phyloP scores from a whole-genome alignment of 805 yeast species.

The Monosporozyma unispora region DNA sequence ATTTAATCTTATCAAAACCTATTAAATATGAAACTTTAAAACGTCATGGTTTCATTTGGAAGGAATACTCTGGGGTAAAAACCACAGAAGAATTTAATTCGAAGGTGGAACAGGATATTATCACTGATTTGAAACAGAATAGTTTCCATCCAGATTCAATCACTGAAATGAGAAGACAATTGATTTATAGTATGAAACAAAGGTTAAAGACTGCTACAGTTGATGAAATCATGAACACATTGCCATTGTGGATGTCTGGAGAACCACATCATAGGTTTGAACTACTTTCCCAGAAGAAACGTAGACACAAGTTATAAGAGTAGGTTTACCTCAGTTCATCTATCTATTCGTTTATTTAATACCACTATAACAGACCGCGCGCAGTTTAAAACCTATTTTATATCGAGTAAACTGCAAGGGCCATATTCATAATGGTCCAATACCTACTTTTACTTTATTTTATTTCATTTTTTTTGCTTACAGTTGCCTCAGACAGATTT shows the following conservation, averaged over 20 bases:
- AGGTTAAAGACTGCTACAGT: constrained; percentile 12
- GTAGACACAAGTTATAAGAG: constrained; percentile 10
- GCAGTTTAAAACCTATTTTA: too few relatives aligned
- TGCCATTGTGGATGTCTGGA: constrained; percentile 22
- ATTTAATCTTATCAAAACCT: constrained; percentile 46
- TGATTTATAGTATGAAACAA: constrained; percentile 1
- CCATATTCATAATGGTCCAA: too few relatives aligned
- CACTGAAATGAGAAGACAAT: constrained; percentile 34
- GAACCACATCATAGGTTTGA: constrained; percentile 19
- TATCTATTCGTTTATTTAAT: too few relatives aligned
- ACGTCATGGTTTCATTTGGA: not conserved
- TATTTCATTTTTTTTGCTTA: too few relatives aligned
- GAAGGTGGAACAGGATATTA: not conserved
- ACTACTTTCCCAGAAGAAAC: constrained; percentile 9
- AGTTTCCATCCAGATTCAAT: constrained; percentile 33
- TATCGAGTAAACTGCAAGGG: too few relatives aligned
- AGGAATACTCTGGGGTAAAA: not conserved
- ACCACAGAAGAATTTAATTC: not conserved
- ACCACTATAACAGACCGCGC: too few relatives aligned
- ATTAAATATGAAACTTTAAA: not conserved
- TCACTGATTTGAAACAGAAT: constrained; percentile 31
- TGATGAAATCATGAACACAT: constrained; percentile 14
- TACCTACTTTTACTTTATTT: too few relatives aligned
- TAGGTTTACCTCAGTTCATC: not conserved
- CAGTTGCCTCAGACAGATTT: too few relatives aligned